Evolutionary conservation across 495 filamentous ascomycete species (phyloP).

Genomic region (Neurospora sp.): DNA sequence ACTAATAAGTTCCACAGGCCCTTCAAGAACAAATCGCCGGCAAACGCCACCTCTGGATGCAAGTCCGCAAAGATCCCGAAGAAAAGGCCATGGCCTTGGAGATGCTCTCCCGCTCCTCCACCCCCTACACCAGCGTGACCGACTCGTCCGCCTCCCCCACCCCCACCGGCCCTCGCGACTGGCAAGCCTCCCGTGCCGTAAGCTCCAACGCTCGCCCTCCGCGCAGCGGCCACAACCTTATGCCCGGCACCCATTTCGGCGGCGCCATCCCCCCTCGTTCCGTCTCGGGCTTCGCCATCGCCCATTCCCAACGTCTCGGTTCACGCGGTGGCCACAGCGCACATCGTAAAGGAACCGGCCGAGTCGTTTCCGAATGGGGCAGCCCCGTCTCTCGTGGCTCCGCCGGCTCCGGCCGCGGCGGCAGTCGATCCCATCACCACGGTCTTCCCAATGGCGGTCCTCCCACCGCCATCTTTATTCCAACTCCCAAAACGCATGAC

Average conservation of each 20-base stretch:
- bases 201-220: not conserved
- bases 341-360: not conserved
- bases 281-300: not conserved
- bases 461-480: not conserved
- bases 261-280: not conserved
- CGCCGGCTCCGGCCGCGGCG: not conserved
- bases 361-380: not conserved
- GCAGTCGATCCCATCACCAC: not conserved
- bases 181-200: not conserved
- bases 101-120: not conserved
- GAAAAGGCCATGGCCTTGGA: slow-evolving; percentile 3
- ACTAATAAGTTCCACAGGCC: not conserved
- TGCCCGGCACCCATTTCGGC: not conserved
- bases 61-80: slow-evolving; percentile 11
- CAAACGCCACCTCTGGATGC: slow-evolving; percentile 18
- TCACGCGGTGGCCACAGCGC: not conserved
- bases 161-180: not conserved
- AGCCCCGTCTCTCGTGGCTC: not conserved
- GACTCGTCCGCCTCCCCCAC: not conserved
- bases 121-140: not conserved
- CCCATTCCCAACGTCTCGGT: not conserved
- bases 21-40: slow-evolving; percentile 14
- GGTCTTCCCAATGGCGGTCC: not conserved
- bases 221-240: not conserved
- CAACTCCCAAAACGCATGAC: not conserved